phyloP scores from a whole-genome alignment of 352 stramenopile genomes.

The Phytophthora boehmeriae region DNA sequence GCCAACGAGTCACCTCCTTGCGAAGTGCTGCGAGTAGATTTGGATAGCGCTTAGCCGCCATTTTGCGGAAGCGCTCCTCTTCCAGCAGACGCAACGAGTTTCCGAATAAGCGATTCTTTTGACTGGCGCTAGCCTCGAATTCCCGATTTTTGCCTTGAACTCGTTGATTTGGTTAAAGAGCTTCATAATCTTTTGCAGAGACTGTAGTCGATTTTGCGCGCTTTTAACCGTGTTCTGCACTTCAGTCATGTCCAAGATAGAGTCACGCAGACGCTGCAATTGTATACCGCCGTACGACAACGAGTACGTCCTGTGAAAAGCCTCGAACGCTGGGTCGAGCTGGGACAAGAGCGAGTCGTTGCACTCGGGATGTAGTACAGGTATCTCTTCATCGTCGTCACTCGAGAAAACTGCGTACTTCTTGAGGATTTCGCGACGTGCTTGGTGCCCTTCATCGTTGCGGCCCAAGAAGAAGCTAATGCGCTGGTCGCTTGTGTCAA shows the following conservation, averaged over 20 bases:
- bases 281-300: constrained; percentile 42
- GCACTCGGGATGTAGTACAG: background rate
- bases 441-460: constrained; percentile 40
- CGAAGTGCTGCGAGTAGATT: constrained; percentile 52
- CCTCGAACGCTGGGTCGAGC: constrained; percentile 56
- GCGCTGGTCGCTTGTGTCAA: constrained; percentile 64
- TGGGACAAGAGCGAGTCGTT: constrained; percentile 59
- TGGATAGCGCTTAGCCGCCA: constrained; percentile 72
- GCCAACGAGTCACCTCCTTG: constrained; percentile 77
- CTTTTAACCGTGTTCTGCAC: constrained; percentile 55
- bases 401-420: constrained; percentile 50
- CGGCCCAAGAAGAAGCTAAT: constrained; percentile 78
- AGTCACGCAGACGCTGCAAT: constrained; percentile 47
- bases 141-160: constrained; percentile 80
- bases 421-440: constrained; percentile 50
- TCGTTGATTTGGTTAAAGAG: constrained; percentile 70
- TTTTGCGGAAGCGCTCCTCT: constrained; percentile 81
- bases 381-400: constrained; percentile 12
- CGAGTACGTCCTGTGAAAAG: constrained; percentile 53
- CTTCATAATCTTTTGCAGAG: constrained; percentile 82
- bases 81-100: constrained; percentile 75
- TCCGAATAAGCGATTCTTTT: constrained; percentile 77
- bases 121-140: constrained; percentile 72
- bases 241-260: constrained; percentile 47
- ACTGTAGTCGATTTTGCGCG: constrained; percentile 65